Evolutionary conservation across 306 rosid species (phyloP).

Genomic region (Casuarina glauca): DNA sequence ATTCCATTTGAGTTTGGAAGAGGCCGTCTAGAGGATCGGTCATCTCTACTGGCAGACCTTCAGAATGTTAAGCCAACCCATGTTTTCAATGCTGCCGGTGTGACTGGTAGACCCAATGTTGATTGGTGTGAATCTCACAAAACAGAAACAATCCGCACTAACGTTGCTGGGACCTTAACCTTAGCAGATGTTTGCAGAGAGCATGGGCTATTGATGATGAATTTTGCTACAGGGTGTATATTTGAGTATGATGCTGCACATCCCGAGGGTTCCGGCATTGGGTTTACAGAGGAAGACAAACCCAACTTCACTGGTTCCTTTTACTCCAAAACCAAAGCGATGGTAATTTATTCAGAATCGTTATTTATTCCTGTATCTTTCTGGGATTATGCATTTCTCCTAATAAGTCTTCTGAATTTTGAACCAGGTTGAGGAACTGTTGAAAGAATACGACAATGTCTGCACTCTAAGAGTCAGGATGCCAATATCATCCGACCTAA

Average conservation of each 20-base stretch:
- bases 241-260: slow-evolving; percentile 81
- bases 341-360: slow-evolving; percentile 48
- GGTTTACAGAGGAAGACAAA: slow-evolving; percentile 81
- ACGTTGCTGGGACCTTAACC: slow-evolving; percentile 83
- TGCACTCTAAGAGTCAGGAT: slow-evolving; percentile 90
- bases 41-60: slow-evolving; percentile 70
- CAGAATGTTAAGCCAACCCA: slow-evolving; percentile 76
- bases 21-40: slow-evolving; percentile 78
- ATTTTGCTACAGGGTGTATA: slow-evolving; percentile 86
- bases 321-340: slow-evolving; percentile 91
- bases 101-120: slow-evolving; percentile 88
- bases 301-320: slow-evolving; percentile 82
- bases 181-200: slow-evolving; percentile 87
- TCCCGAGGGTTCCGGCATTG: slow-evolving; percentile 86
- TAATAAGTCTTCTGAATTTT: slow-evolving; percentile 8
- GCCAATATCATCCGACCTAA: slow-evolving; percentile 89
- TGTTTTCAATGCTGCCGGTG: slow-evolving; percentile 84
- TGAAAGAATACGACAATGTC: slow-evolving; percentile 81
- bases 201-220: slow-evolving; percentile 71
- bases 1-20: slow-evolving; percentile 77
- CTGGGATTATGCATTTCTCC: background rate
- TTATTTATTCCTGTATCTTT: background rate
- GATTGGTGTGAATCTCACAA: slow-evolving; percentile 90
- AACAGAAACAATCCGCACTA: slow-evolving; percentile 69
- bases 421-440: slow-evolving; percentile 78